Evolutionary conservation across 2,329 filamentous ascomycete species (phyloP), one percentile per base, ranked within the genome.

Genomic region (Trichoderma sp.): DNA sequence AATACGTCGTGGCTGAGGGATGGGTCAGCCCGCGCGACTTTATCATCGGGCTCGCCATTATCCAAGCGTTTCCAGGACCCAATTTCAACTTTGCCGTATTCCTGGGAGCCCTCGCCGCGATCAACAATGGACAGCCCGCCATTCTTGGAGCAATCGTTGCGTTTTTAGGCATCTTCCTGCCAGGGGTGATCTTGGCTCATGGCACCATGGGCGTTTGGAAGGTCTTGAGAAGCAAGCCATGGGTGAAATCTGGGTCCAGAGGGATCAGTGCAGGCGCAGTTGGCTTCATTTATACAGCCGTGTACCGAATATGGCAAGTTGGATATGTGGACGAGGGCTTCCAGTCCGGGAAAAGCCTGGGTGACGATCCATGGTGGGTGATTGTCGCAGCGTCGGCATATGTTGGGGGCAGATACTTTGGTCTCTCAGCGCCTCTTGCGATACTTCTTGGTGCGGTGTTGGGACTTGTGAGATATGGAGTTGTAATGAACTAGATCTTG

Each of bases 11-110:
- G 0, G 83, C 84, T 0, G 88, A 90, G 29, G 88, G 88, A 7
- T 93, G 90, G 90, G 90, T 93, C 0, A 87, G 85, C 0, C 83
- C 89, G 0, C 85, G 91, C 4, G 89, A 93, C 75, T 93, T 93
- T 75, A 81, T 93, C 0, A 87, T 93, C 60, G 91, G 91, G 0
- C 85, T 93, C 0, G 91, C 91, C 8, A 84, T 93, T 65, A 89
- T 88, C 21, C 91, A 93, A 77, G 85, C 89, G 0, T 91, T 93
- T 69, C 91, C 91, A 0, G 79, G 79, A 0, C 79, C 79, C 8
- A 81, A 81, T 71, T 81, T 80, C 37, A 83, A 83, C 74, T 89
- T 89, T 70, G 86, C 86, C 0, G 86, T 89, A 0, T 89, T 84
- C 68, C 79, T 90, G 0, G 87, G 88, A 1, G 78, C 80, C 0